Evolutionary conservation across 1,284 basidiomycete genomes (phyloP).

Genomic region (Trichosporon sp.): DNA sequence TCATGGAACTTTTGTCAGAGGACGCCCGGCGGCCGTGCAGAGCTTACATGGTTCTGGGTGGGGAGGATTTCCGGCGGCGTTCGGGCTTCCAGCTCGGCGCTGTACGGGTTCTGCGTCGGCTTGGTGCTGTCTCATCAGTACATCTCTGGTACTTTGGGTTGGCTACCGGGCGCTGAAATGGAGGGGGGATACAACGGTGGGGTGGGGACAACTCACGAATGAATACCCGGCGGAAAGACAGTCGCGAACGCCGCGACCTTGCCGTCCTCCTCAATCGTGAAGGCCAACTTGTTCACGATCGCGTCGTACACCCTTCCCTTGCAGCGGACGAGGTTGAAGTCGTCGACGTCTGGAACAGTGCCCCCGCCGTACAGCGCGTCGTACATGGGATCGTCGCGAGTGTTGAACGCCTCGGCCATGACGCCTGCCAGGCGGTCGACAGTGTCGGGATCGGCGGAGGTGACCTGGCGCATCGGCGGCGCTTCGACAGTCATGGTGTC

Average conservation of each 20-base stretch:
- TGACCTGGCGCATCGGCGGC: background rate
- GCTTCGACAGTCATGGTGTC: background rate
- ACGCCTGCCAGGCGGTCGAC: constrained; percentile 3
- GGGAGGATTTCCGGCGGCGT: background rate
- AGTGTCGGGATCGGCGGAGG: background rate
- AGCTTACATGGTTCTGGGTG: background rate
- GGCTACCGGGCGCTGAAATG: no score
- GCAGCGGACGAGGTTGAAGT: constrained; percentile 1
- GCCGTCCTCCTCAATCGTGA: background rate
- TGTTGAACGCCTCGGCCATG: constrained; percentile 8
- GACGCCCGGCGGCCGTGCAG: background rate
- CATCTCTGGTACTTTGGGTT: no score
- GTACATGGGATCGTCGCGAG: constrained; percentile 5
- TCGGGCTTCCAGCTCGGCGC: background rate
- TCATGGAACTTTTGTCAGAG: constrained; percentile 1
- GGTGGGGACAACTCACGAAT: background rate
- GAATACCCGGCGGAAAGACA: constrained; percentile 4
- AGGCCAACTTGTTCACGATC: background rate
- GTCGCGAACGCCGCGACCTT: background rate
- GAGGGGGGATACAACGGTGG: background rate
- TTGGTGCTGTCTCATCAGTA: background rate
- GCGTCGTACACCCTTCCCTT: constrained; percentile 4
- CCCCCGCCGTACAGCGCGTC: constrained; percentile 2
- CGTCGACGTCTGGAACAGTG: background rate
- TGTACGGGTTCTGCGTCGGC: constrained; percentile 6